Evolutionary conservation across 2,329 filamentous ascomycete genomes (phyloP), one percentile per base, ranked within the genome.

Genomic region (Trichoderma oligosporum): DNA sequence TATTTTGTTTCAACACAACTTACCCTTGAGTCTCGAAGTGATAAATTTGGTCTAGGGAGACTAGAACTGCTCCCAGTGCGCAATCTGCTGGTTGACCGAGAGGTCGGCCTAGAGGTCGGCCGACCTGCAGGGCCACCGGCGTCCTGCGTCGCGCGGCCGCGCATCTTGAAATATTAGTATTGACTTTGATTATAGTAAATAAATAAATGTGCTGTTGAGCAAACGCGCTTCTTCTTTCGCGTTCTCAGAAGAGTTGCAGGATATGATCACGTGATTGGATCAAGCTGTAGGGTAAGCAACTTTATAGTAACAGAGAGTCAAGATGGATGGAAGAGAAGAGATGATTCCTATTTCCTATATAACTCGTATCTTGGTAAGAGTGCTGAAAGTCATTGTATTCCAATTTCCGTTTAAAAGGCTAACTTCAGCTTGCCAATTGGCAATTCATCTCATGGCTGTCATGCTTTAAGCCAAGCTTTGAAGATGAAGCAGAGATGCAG

Each of bases 21-120:
- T 70, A 76, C 72, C 64, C 73, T 67, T 31, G 73, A 73, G 55
- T 74, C 70, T 41, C 72, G 66, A 1, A 74, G 56, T 1, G 67
- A 68, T 4, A 69, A 68, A 41, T 72, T 70, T 1, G 73, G 70
- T n/a, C 68, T 62, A 0, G 73, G 71, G 11, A 74, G 64, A 9
- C 68, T 65, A 2, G 73, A 74, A 1, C 67, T 69, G 45, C 73
- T 60, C 2, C 46, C 74, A 1, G 70, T 66, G 29, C 73, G 69
- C 39, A 75, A 65, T 16, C 69, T 66, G 20, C 64, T 68, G 18
- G 64, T 68, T 0, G 70, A 66, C 1, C 65, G 47, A 0, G 73
- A 71, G 20, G 55, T 64, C 36, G 69, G 66, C 1, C 65, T 45
- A 0, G 73, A 71, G 20, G 55, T 64, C 36, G 69, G 66, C 46